These are phyloP conservation scores for Clitoria ternatea DNA, from an alignment of 306 rosid genomes.

Conservation along the genomic window DNA sequence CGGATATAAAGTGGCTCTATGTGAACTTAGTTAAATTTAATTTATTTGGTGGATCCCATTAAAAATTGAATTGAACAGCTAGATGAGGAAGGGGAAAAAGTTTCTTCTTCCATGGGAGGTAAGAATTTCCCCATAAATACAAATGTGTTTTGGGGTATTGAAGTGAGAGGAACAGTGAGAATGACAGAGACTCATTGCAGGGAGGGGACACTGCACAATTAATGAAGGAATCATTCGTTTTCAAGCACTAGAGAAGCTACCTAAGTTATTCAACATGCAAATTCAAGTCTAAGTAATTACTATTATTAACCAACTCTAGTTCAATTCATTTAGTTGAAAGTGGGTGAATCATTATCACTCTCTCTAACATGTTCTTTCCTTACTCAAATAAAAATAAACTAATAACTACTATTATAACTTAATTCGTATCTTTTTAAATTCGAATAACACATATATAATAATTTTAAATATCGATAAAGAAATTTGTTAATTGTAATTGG, in stretches of 20 bases:
- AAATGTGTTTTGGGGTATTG: neutral
- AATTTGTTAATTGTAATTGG: too few species aligned
- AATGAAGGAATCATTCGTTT: conserved; percentile 33
- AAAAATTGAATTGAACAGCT: neutral
- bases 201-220: conserved; percentile 20
- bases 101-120: neutral
- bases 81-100: neutral
- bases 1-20: too few species aligned
- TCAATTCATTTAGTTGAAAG: too few species aligned
- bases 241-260: neutral
- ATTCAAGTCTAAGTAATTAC: too few species aligned
- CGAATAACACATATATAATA: too few species aligned
- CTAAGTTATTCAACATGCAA: conserved; percentile 26
- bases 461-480: too few species aligned
- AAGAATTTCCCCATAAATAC: neutral
- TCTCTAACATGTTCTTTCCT: too few species aligned
- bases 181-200: conserved; percentile 23
- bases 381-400: too few species aligned
- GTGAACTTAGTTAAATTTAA: neutral
- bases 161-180: neutral
- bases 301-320: too few species aligned
- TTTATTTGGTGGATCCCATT: neutral
- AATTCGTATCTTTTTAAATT: too few species aligned
- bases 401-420: too few species aligned
- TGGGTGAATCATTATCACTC: too few species aligned